Conservation (phyloP, 2,329 filamentous ascomycete species). For the Arachnomyces sp. region DNA sequence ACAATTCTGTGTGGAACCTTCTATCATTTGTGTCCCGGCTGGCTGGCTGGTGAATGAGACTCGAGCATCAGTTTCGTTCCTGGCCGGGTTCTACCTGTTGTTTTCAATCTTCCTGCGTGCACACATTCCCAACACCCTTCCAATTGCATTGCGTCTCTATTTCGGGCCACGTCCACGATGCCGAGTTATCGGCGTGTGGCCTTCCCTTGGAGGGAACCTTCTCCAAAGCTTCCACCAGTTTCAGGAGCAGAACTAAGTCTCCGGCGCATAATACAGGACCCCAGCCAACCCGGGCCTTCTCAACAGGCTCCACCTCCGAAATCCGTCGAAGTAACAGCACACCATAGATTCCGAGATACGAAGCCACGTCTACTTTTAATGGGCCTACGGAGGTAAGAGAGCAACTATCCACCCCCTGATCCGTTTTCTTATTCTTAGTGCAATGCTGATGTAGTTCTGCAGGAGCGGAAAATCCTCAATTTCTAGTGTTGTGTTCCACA, state of each 20-base stretch:
- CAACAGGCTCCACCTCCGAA: slow-evolving; percentile 8
- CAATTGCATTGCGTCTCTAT: too few relatives aligned
- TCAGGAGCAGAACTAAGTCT: slow-evolving; percentile 29
- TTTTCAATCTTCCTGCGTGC: too few relatives aligned
- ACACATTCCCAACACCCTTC: too few relatives aligned
- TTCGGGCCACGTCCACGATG: too few relatives aligned
- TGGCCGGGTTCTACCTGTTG: too few relatives aligned
- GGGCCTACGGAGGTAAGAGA: slow-evolving; percentile 77
- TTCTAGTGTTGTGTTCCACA: slow-evolving; percentile 98
- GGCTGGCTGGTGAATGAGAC: too few relatives aligned
- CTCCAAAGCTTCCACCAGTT: slow-evolving; percentile 10
- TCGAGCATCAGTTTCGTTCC: too few relatives aligned
- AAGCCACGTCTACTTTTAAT: slow-evolving; percentile 86
- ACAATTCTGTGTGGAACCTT: too few relatives aligned
- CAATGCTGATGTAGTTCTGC: slow-evolving; percentile 4
- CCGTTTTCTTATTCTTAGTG: slow-evolving; percentile 12
- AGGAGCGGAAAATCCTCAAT: slow-evolving; percentile 99
- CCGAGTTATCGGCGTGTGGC: too few relatives aligned
- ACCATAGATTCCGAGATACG: slow-evolving; percentile 44
- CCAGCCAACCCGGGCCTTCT: slow-evolving; percentile 12
- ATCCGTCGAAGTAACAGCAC: slow-evolving; percentile 20
- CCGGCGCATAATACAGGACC: slow-evolving; percentile 26
- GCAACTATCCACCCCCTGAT: neutral
- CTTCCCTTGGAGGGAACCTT: too few relatives aligned
- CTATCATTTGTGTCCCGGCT: too few relatives aligned